Percentiles rank a stretch among this genome's conserved stretches.
phyloP scores from a whole-genome alignment of 495 filamentous ascomycete genomes.

The Pyronema omphalodes region DNA sequence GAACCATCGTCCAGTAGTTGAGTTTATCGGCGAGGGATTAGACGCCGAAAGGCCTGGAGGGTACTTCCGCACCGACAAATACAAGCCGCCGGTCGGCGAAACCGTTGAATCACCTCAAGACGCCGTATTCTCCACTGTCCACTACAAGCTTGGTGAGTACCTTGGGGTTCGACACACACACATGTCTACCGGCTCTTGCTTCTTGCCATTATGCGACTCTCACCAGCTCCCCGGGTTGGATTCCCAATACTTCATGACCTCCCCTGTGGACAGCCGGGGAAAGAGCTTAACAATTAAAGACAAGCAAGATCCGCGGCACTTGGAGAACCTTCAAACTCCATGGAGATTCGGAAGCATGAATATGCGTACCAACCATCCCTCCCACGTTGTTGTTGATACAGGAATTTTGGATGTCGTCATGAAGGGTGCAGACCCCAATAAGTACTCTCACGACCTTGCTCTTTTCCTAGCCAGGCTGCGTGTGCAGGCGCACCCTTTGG shows the following conservation, averaged over 20 bases:
- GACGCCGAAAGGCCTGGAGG: slow-evolving; percentile 9
- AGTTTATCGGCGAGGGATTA: slow-evolving; percentile 18
- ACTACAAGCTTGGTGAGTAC: slow-evolving; percentile 12
- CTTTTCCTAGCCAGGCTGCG: slow-evolving; percentile 16
- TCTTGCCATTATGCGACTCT: slow-evolving; percentile 6
- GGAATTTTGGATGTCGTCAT: slow-evolving; percentile 12
- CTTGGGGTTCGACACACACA: slow-evolving; percentile 14
- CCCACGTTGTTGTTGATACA: slow-evolving; percentile 9
- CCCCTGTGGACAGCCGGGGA: slow-evolving; percentile 5
- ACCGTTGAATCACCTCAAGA: neutral
- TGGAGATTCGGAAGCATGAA: slow-evolving; percentile 10
- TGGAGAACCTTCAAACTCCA: slow-evolving; percentile 3
- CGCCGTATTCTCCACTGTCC: slow-evolving; percentile 3
- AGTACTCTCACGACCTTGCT: slow-evolving; percentile 6
- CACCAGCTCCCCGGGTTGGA: slow-evolving; percentile 9
- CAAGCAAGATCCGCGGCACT: slow-evolving; percentile 8
- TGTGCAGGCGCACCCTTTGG: slow-evolving; percentile 8
- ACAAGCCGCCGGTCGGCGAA: neutral
- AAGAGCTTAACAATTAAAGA: neutral
- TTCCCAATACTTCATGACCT: slow-evolving; percentile 15
- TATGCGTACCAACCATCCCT: neutral
- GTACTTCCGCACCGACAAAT: slow-evolving; percentile 1
- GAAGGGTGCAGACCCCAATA: neutral
- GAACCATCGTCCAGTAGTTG: slow-evolving; percentile 7
- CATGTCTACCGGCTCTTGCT: slow-evolving; percentile 11